Conservation (phyloP, 78 protist genomes). For the Emiliania huxleyi region DNA sequence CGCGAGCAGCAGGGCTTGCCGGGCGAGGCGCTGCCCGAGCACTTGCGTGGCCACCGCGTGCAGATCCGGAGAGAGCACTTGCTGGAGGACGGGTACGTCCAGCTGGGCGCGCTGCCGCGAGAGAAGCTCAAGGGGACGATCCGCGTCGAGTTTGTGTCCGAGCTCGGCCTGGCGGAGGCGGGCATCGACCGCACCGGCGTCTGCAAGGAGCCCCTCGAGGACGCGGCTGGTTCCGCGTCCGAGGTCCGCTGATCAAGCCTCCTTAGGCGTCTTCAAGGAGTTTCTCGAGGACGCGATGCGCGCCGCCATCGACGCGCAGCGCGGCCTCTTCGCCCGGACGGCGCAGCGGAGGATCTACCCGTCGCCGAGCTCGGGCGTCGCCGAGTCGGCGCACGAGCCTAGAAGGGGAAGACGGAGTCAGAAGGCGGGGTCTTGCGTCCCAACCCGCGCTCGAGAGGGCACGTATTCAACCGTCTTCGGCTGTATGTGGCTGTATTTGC, state of each 20-base stretch:
- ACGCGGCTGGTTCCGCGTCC: neutral
- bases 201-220: conserved; percentile 6
- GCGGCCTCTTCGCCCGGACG: neutral
- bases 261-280: conserved; percentile 35
- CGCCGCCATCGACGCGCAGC: neutral
- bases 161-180: conserved; percentile 6
- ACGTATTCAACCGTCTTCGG: no score
- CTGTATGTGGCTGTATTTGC: no score
- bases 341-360: neutral
- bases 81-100: conserved; percentile 10
- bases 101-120: neutral
- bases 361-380: neutral
- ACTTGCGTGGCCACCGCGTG: neutral
- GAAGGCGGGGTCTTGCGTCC: no score
- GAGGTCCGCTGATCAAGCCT: no score
- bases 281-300: neutral
- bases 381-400: neutral
- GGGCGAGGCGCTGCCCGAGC: neutral
- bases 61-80: neutral
- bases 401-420: no score
- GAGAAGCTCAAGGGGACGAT: neutral
- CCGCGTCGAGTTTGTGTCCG: neutral
- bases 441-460: no score
- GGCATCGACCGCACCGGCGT: conserved; percentile 31
- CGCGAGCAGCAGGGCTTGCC: neutral